These are phyloP conservation scores for Basipetospora chlamydospora DNA, from an alignment of 2,329 filamentous ascomycete species.

Conservation along the genomic window DNA sequence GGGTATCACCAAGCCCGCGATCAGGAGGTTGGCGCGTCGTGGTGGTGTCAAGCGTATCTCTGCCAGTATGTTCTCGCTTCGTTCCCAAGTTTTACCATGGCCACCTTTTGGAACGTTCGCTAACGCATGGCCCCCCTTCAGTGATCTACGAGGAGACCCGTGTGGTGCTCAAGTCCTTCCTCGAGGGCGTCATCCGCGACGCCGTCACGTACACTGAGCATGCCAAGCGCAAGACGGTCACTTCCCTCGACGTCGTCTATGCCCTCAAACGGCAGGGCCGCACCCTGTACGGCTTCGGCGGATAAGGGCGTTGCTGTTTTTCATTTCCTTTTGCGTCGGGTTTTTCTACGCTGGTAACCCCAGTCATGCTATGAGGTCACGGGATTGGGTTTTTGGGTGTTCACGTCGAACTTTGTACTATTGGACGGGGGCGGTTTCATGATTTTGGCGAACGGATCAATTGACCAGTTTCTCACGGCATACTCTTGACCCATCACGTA, in stretches of 20 bases:
- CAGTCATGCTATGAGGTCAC: too few relatives aligned
- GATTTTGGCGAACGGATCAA: too few relatives aligned
- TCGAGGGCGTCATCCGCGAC: slow-evolving; percentile 62
- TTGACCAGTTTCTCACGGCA: too few relatives aligned
- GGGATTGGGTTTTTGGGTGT: too few relatives aligned
- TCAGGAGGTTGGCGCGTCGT: slow-evolving; percentile 96
- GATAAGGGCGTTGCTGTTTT: slow-evolving; percentile 36
- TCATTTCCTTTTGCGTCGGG: too few relatives aligned
- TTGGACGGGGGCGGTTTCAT: too few relatives aligned
- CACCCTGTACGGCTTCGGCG: slow-evolving; percentile 81
- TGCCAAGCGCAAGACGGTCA: slow-evolving; percentile 71
- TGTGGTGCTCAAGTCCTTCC: slow-evolving; percentile 65
- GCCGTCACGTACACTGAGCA: slow-evolving; percentile 68
- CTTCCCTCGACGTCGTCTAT: slow-evolving; percentile 53
- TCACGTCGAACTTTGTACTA: too few relatives aligned
- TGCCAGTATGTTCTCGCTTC: slow-evolving; percentile 58
- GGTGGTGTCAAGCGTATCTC: slow-evolving; percentile 99
- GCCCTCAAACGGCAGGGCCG: slow-evolving; percentile 56
- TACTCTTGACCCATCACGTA: too few relatives aligned
- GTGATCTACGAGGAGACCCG: slow-evolving; percentile 72
- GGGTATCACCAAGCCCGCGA: slow-evolving; percentile 97
- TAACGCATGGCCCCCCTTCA: slow-evolving; percentile 11
- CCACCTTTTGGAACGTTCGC: too few relatives aligned
- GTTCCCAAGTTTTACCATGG: too few relatives aligned
- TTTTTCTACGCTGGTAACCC: too few relatives aligned